Evolutionary conservation across 345 rosid species (phyloP).

Genomic region (Ceriops decandra): DNA sequence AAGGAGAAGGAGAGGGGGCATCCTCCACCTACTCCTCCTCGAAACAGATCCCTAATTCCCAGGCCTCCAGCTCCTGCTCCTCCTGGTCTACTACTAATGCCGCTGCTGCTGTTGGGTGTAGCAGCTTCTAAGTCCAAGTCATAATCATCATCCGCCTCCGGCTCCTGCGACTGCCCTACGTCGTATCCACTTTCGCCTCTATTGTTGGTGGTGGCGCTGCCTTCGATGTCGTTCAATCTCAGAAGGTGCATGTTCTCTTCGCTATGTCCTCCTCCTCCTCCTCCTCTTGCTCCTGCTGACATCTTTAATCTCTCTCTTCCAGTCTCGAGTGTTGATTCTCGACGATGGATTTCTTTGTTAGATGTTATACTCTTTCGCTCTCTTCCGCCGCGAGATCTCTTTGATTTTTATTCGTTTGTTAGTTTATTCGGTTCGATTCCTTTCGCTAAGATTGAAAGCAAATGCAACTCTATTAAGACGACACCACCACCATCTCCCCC

Average conservation of each 20-base stretch:
- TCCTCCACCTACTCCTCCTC: background rate
- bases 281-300: background rate
- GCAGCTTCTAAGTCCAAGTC: background rate
- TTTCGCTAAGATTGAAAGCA: too few species aligned
- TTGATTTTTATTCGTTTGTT: too few species aligned
- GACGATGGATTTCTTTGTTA: background rate
- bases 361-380: background rate
- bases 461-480: too few species aligned
- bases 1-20: background rate
- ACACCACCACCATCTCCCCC: too few species aligned
- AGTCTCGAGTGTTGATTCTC: background rate
- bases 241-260: constrained; percentile 38
- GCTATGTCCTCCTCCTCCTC: background rate
- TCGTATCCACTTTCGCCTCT: background rate
- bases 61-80: background rate
- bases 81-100: background rate
- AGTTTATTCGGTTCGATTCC: too few species aligned
- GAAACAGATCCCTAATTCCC: constrained; percentile 4
- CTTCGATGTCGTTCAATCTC: constrained; percentile 21
- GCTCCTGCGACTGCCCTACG: too few species aligned
- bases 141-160: background rate
- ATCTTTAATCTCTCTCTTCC: background rate
- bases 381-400: background rate
- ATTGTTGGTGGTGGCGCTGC: background rate
- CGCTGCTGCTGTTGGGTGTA: background rate